A percentile compares a stretch with the other conserved stretches of the same genome.
phyloP scores from a whole-genome alignment of 163 green algal species.

The Chloroidium sp. region DNA sequence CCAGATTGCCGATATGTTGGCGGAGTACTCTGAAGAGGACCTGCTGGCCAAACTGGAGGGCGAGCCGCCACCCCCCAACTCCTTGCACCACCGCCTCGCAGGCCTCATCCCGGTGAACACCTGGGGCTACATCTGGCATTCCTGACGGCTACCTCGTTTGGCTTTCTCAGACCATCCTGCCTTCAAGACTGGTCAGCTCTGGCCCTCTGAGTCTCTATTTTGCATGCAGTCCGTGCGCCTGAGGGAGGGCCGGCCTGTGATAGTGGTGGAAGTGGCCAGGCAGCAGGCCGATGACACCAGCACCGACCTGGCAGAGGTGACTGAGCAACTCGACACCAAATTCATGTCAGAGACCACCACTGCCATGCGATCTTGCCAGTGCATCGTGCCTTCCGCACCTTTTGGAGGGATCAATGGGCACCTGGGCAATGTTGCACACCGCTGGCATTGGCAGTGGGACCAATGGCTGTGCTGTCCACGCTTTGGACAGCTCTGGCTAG shows the following conservation, averaged over 20 bases:
- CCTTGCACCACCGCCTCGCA: constrained; percentile 29
- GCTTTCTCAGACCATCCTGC: constrained; percentile 18
- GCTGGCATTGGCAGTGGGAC: not conserved
- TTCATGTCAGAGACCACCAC: too few relatives aligned
- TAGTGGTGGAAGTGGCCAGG: constrained; percentile 56
- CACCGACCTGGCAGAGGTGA: constrained; percentile 42
- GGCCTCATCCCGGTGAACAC: constrained; percentile 29
- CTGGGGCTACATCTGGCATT: not conserved
- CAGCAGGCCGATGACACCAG: constrained; percentile 20
- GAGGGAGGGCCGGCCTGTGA: constrained; percentile 35
- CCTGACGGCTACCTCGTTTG: constrained; percentile 14
- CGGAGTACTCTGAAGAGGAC: constrained; percentile 48
- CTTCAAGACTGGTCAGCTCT: not conserved
- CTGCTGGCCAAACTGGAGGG: constrained; percentile 56
- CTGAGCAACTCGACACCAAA: constrained; percentile 8
- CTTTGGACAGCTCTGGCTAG: not conserved
- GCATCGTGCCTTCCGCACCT: too few relatives aligned
- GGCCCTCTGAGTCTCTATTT: not conserved
- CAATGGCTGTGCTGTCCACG: not conserved
- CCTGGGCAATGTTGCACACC: too few relatives aligned
- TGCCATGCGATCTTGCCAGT: too few relatives aligned
- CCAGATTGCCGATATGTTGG: constrained; percentile 34
- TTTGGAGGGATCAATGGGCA: too few relatives aligned
- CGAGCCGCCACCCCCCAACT: constrained; percentile 13
- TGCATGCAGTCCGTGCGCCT: constrained; percentile 8